phyloP scores from a whole-genome alignment of 73 alveolate genomes.

The Uronychia binucleata region DNA sequence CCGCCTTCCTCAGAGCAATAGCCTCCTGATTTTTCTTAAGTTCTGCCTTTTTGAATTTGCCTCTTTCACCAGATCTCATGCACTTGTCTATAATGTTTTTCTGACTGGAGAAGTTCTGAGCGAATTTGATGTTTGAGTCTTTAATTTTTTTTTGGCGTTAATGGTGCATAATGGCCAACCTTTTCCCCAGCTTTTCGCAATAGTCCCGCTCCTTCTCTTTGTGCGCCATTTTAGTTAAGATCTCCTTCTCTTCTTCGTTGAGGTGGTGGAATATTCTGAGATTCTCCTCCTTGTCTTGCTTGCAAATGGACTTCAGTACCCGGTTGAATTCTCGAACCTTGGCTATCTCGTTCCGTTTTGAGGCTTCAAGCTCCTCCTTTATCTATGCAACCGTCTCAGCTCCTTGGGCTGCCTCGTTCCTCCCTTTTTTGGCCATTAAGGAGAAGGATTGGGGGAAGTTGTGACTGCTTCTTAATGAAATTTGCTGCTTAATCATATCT shows the following conservation, averaged over 20 bases:
- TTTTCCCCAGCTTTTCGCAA: conserved; percentile 8
- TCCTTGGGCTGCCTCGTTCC: neutral
- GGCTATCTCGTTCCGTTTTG: conserved; percentile 4
- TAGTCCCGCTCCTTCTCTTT: conserved; percentile 24
- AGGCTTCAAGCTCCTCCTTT: neutral
- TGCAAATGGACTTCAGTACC: conserved; percentile 13
- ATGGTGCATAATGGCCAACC: conserved; percentile 1
- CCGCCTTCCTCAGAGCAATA: neutral
- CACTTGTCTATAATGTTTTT: conserved; percentile 18
- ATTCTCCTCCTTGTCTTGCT: conserved; percentile 18
- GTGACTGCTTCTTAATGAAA: neutral
- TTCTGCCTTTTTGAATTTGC: neutral
- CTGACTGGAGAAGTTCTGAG: conserved; percentile 13
- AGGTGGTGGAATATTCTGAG: conserved; percentile 8
- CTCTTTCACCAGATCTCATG: conserved; percentile 13
- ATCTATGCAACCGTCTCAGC: neutral
- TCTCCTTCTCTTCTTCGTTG: conserved; percentile 31
- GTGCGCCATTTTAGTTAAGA: conserved; percentile 3
- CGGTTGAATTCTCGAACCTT: conserved; percentile 24
- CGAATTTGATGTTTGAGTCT: conserved; percentile 9
- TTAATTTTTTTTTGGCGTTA: conserved; percentile 3
- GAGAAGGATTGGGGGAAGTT: neutral
- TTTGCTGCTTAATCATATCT: neutral
- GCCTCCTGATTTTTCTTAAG: neutral
- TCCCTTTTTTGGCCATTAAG: neutral